A percentile compares a stretch with the other conserved stretches of the same genome.
These are phyloP conservation scores for Aspergillus neotritici DNA, from an alignment of 2,329 filamentous ascomycete species.

Conservation along the genomic window DNA sequence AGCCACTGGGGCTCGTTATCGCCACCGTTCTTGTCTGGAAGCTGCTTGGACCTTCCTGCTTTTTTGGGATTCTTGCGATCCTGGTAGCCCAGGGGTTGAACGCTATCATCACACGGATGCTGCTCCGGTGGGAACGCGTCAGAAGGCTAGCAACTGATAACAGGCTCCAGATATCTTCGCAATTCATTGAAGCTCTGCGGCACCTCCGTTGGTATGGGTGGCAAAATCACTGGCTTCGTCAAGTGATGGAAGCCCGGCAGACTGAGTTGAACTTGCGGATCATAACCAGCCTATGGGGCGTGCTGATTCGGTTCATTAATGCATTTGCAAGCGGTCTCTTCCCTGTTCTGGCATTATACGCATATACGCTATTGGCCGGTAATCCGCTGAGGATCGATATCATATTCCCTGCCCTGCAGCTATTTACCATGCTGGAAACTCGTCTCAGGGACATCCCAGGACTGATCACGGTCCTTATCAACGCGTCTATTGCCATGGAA, in stretches of 20 bases:
- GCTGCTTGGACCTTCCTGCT: slow-evolving; percentile 73
- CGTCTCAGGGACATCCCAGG: slow-evolving; percentile 70
- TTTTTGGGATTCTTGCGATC: slow-evolving; percentile 67
- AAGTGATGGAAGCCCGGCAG: slow-evolving; percentile 63
- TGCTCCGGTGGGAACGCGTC: slow-evolving; percentile 64
- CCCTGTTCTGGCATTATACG: slow-evolving; percentile 73
- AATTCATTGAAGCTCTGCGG: slow-evolving; percentile 81
- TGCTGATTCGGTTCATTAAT: slow-evolving; percentile 63
- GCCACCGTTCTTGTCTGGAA: slow-evolving; percentile 69
- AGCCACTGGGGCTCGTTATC: slow-evolving; percentile 69
- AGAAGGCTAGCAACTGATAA: slow-evolving; percentile 70
- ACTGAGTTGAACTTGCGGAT: slow-evolving; percentile 62
- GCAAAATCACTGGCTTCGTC: slow-evolving; percentile 67
- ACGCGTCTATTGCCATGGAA: slow-evolving; percentile 73
- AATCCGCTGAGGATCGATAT: slow-evolving; percentile 68
- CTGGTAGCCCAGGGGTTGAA: slow-evolving; percentile 65
- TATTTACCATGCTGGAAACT: slow-evolving; percentile 70
- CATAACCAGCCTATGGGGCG: slow-evolving; percentile 57
- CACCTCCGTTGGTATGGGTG: slow-evolving; percentile 78
- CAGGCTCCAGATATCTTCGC: slow-evolving; percentile 72
- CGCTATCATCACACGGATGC: slow-evolving; percentile 57
- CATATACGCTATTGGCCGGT: slow-evolving; percentile 68
- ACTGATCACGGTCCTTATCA: slow-evolving; percentile 69
- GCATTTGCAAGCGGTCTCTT: slow-evolving; percentile 67
- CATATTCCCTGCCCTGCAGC: slow-evolving; percentile 77